Evolutionary conservation across 1,284 basidiomycete genomes (phyloP).

Genomic region (Ustilago nuda): DNA sequence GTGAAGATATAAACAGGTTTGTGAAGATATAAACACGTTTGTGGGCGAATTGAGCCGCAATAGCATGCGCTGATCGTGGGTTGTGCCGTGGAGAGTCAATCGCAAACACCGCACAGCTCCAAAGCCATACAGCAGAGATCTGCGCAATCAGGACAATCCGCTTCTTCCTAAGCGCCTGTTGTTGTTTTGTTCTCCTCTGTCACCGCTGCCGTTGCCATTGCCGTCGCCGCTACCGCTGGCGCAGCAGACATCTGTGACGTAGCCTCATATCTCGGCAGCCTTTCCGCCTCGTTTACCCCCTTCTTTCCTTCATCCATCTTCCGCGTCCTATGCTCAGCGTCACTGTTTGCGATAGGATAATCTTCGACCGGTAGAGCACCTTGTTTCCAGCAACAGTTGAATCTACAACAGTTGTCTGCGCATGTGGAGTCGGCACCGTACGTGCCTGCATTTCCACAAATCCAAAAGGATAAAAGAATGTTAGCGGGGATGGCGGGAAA

Average conservation of each 20-base stretch:
- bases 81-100: neutral
- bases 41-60: neutral
- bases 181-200: neutral
- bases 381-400: slow-evolving; percentile 45
- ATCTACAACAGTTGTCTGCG: slow-evolving; percentile 46
- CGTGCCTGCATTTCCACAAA: slow-evolving; percentile 6
- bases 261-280: slow-evolving; percentile 31
- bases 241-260: slow-evolving; percentile 36
- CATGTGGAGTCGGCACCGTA: slow-evolving; percentile 34
- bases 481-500: neutral
- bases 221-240: neutral
- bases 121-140: neutral
- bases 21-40: neutral
- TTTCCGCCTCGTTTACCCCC: neutral
- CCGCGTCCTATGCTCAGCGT: slow-evolving; percentile 12
- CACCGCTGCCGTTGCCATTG: neutral
- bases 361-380: slow-evolving; percentile 45
- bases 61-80: neutral
- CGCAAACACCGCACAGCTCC: neutral
- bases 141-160: neutral
- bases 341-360: slow-evolving; percentile 41
- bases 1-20: neutral
- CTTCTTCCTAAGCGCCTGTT: neutral
- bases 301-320: slow-evolving; percentile 3
- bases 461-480: neutral